Evolutionary conservation across 225 moss, liverwort and hornwort genomes (phyloP).

Genomic region (Ulota crispa): DNA sequence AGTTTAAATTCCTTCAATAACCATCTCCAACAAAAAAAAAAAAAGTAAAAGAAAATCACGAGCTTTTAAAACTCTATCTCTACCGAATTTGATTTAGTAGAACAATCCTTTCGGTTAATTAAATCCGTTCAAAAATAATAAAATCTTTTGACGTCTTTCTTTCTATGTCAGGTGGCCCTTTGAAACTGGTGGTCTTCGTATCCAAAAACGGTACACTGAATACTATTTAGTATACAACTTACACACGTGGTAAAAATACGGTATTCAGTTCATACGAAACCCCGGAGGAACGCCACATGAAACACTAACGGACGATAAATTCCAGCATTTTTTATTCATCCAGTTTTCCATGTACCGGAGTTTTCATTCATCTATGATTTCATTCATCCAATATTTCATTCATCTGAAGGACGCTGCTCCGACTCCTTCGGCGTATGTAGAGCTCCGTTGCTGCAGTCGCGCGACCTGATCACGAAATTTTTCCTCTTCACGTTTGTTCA

Average conservation of each 20-base stretch:
- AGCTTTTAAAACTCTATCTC: accelerated
- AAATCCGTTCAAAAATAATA: accelerated
- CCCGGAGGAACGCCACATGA: background rate
- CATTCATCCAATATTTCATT: background rate
- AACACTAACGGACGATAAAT: background rate
- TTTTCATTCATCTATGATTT: no score
- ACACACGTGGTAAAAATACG: no score
- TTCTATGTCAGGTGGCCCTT: background rate
- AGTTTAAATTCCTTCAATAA: background rate
- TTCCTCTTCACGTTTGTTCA: background rate
- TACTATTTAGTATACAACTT: no score
- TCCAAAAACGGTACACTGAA: background rate
- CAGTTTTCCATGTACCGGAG: no score
- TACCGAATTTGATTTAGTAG: background rate
- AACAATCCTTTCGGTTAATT: background rate
- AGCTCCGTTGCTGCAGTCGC: background rate
- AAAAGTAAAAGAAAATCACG: background rate
- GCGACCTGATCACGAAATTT: background rate
- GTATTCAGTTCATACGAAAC: background rate
- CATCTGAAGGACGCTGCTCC: background rate
- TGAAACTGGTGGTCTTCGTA: background rate
- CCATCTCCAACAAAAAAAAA: background rate
- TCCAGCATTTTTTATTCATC: background rate
- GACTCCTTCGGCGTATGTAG: background rate
- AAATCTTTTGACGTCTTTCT: accelerated